These are phyloP conservation scores for Dichomitus squalens DNA, from an alignment of 1,284 basidiomycete species.

Conservation along the genomic window DNA sequence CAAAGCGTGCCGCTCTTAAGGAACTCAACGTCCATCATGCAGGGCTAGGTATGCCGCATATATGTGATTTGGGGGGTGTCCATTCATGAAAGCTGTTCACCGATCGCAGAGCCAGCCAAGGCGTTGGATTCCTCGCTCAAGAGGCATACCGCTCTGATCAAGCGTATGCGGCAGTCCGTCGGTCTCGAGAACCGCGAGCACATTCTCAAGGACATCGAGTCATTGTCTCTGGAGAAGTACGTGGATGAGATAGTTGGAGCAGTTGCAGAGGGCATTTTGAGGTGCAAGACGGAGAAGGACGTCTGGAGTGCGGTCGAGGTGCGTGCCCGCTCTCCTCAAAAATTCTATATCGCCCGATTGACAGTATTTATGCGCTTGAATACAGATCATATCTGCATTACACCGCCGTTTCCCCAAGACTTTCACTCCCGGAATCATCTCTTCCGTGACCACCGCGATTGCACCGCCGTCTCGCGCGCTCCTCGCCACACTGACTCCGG, in stretches of 20 bases:
- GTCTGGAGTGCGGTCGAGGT: slow-evolving; percentile 93
- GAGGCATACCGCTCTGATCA: slow-evolving; percentile 91
- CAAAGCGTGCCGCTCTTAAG: slow-evolving; percentile 59
- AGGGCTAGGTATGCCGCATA: slow-evolving; percentile 45
- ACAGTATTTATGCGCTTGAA: slow-evolving; percentile 19
- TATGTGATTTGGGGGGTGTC: neutral
- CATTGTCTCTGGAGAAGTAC: slow-evolving; percentile 93
- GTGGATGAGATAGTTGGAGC: slow-evolving; percentile 93
- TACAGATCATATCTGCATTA: slow-evolving; percentile 75
- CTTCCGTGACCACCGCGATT: slow-evolving; percentile 68
- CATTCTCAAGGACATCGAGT: slow-evolving; percentile 89
- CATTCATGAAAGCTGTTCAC: neutral
- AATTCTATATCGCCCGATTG: slow-evolving; percentile 1
- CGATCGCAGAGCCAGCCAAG: slow-evolving; percentile 56
- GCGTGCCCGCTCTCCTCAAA: slow-evolving; percentile 27
- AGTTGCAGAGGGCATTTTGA: slow-evolving; percentile 80
- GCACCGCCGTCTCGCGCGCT: slow-evolving; percentile 62
- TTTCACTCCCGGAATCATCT: slow-evolving; percentile 77
- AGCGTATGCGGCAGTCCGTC: slow-evolving; percentile 83
- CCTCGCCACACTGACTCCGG: slow-evolving; percentile 62
- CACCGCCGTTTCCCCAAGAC: slow-evolving; percentile 85
- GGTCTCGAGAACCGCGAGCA: slow-evolving; percentile 80
- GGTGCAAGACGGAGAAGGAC: slow-evolving; percentile 89
- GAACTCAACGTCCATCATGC: slow-evolving; percentile 50
- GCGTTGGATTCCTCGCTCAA: slow-evolving; percentile 89